A percentile compares a stretch with the other conserved stretches of the same genome.
Evolutionary conservation across 1,284 basidiomycete genomes (phyloP).

Genomic region (Butyriboletus appendiculatus): DNA sequence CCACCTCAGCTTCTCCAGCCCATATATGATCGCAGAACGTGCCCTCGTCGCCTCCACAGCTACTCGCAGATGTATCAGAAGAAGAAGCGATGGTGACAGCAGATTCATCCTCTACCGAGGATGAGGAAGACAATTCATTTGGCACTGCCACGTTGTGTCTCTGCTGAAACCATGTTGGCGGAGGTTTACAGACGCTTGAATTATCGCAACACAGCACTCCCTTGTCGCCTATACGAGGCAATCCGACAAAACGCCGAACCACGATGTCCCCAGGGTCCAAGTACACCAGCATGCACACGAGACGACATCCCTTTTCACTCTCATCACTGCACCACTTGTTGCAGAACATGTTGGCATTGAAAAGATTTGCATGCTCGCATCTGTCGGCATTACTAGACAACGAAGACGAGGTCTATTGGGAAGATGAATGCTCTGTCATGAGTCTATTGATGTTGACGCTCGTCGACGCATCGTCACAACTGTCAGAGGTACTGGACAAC

Average conservation of each 20-base stretch:
- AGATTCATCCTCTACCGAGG: constrained; percentile 20
- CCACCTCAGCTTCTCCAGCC: constrained; percentile 25
- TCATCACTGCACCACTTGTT: constrained; percentile 60
- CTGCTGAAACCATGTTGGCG: constrained; percentile 49
- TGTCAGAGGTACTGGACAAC: constrained; percentile 65
- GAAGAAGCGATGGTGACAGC: constrained; percentile 40
- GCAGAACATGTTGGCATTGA: constrained; percentile 63
- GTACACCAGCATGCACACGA: constrained; percentile 59
- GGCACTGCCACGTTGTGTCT: constrained; percentile 61
- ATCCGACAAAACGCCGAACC: constrained; percentile 22
- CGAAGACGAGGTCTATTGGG: constrained; percentile 75
- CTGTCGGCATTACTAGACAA: constrained; percentile 65
- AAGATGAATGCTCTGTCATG: constrained; percentile 74
- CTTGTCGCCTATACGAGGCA: constrained; percentile 28
- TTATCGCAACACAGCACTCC: constrained; percentile 27
- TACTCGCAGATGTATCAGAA: constrained; percentile 39
- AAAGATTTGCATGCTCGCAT: no score
- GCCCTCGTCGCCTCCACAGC: constrained; percentile 21
- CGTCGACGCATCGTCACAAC: constrained; percentile 58
- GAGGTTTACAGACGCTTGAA: constrained; percentile 50
- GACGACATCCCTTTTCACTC: constrained; percentile 65
- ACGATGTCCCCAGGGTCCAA: constrained; percentile 48
- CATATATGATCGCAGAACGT: constrained; percentile 22
- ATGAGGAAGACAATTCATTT: constrained; percentile 42
- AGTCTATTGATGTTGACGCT: constrained; percentile 64